phyloP scores from a whole-genome alignment of 2,329 filamentous ascomycete species.

The Pseudogymnoascus sp. region DNA sequence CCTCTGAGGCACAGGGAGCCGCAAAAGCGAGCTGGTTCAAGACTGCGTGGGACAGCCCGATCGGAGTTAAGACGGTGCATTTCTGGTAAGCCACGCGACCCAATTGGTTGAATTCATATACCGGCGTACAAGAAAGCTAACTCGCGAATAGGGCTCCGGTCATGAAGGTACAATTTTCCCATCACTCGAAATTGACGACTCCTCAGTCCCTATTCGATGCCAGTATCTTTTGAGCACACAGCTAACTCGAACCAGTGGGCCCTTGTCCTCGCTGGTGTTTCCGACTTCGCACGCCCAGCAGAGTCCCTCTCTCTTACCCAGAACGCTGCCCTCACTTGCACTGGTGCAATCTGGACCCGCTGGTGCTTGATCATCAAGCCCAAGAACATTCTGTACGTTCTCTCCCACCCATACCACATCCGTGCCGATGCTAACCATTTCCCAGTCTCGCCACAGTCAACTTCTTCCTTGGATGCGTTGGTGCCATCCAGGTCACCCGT shows the following conservation, averaged over 20 bases:
- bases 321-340: conserved; percentile 83
- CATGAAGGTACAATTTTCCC: conserved; percentile 59
- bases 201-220: neutral
- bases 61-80: conserved; percentile 88
- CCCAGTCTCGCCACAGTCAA: conserved; percentile 83
- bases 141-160: conserved; percentile 66
- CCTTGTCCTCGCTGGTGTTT: conserved; percentile 83
- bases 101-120: neutral
- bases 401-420: conserved; percentile 10
- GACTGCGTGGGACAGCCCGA: conserved; percentile 75
- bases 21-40: conserved; percentile 55
- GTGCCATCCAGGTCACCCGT: conserved; percentile 71
- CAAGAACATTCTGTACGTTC: conserved; percentile 73
- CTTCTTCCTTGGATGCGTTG: conserved; percentile 92
- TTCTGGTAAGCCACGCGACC: conserved; percentile 64
- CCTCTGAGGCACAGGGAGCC: conserved; percentile 39
- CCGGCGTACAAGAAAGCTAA: conserved; percentile 13
- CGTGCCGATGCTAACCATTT: neutral
- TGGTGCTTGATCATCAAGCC: conserved; percentile 98
- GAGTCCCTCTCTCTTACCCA: conserved; percentile 90
- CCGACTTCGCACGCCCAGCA: conserved; percentile 84
- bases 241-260: conserved; percentile 57
- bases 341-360: conserved; percentile 93
- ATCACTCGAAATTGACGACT: neutral
- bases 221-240: conserved; percentile 1